Percentiles rank a stretch among this genome's conserved stretches.
Evolutionary conservation across 306 rosid genomes (phyloP).

Genomic region (Hylodesmum podocarpum): DNA sequence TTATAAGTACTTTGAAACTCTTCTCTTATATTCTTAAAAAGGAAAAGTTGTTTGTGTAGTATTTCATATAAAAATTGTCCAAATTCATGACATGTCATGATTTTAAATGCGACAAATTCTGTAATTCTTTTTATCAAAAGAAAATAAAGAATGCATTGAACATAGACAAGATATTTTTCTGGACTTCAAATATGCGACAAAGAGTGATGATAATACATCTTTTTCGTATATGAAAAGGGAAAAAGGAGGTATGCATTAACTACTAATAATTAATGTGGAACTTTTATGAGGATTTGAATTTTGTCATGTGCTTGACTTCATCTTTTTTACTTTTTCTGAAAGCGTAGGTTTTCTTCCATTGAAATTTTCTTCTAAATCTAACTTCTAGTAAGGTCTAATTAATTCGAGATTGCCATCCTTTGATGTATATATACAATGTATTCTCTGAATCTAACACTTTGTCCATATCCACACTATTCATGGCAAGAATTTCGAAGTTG

Average conservation of each 20-base stretch:
- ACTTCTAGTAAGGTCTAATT: constrained; percentile 33
- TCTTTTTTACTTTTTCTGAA: constrained; percentile 13
- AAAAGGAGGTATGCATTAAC: not conserved
- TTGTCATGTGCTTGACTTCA: constrained; percentile 32
- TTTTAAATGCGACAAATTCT: not conserved
- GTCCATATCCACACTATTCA: constrained; percentile 29
- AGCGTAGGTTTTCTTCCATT: constrained; percentile 27
- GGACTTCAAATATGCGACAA: not conserved
- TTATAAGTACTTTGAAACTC: not conserved
- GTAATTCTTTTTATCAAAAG: not conserved
- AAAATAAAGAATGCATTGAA: not conserved
- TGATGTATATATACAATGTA: constrained; percentile 18
- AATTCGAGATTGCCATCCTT: constrained; percentile 11
- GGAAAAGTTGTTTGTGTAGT: too few relatives aligned
- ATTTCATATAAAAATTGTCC: too few relatives aligned
- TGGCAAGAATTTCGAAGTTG: not conserved
- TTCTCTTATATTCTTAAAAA: not conserved
- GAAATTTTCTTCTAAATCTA: constrained; percentile 16
- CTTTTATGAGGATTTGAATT: constrained; percentile 29
- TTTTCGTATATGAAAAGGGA: not conserved
- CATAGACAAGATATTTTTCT: not conserved
- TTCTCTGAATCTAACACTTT: constrained; percentile 24
- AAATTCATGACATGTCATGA: not conserved
- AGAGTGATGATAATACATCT: constrained; percentile 9
- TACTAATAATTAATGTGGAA: constrained; percentile 28